These are phyloP conservation scores for Neonectria neomacrospora DNA, from an alignment of 2,329 filamentous ascomycete genomes.

Conservation along the genomic window DNA sequence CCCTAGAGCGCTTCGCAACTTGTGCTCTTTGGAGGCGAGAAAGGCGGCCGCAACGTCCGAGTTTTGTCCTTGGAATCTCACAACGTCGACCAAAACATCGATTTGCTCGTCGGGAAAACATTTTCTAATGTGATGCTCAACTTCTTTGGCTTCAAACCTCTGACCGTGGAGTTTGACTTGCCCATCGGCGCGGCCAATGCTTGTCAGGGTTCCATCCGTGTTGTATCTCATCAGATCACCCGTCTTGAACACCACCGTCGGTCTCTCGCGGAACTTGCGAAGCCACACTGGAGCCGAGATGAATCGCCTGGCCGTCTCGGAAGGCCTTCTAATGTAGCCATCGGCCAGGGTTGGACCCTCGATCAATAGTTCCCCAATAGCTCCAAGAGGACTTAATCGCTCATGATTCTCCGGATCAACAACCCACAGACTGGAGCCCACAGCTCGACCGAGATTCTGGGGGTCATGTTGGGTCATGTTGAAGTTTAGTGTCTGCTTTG, in stretches of 20 bases:
- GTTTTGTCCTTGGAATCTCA: conserved; percentile 2
- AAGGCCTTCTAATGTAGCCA: conserved; percentile 56
- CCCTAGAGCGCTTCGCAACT: not conserved
- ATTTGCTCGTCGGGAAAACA: conserved; percentile 1
- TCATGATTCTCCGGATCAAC: conserved; percentile 20
- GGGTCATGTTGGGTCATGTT: conserved; percentile 11
- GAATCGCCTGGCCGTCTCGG: conserved; percentile 1
- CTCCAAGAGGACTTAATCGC: conserved; percentile 25
- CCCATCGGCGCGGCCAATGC: conserved; percentile 40
- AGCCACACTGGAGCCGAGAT: conserved; percentile 2
- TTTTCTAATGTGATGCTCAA: conserved; percentile 18
- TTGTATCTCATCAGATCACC: conserved; percentile 17
- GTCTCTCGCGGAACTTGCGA: not conserved
- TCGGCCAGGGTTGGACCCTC: conserved; percentile 53
- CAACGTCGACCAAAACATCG: conserved; percentile 3
- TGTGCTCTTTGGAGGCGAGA: not conserved
- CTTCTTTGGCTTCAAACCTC: conserved; percentile 42
- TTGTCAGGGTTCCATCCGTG: conserved; percentile 9
- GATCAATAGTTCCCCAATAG: conserved; percentile 31
- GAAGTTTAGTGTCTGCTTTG: conserved; percentile 15
- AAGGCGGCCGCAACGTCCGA: conserved; percentile 3
- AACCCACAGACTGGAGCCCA: conserved; percentile 31
- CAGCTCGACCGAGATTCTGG: conserved; percentile 12
- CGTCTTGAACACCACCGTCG: conserved; percentile 12
- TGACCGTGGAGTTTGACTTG: conserved; percentile 48